phyloP scores from a whole-genome alignment of 1,139 yeast species.

The Hemisphaericaspora xylofermentans region DNA sequence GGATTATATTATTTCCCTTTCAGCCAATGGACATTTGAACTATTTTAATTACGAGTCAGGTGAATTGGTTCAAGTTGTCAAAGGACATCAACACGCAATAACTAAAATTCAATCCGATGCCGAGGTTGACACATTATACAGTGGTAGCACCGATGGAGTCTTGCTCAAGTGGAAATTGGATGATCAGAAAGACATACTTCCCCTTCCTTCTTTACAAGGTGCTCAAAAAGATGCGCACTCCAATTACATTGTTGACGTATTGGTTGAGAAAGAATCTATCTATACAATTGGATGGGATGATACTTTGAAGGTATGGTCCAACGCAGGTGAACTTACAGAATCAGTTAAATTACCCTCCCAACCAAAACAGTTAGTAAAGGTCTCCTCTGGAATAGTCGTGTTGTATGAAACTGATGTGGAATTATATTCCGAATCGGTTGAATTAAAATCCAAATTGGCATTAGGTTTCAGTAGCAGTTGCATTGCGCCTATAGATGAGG shows the following conservation, averaged over 20 bases:
- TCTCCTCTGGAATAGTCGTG: constrained; percentile 33
- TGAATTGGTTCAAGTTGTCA: constrained; percentile 44
- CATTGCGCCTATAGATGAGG: constrained; percentile 27
- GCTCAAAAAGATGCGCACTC: constrained; percentile 38
- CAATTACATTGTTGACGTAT: constrained; percentile 56
- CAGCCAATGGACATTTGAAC: constrained; percentile 71
- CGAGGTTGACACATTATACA: constrained; percentile 28
- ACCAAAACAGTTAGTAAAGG: constrained; percentile 55
- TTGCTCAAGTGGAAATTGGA: constrained; percentile 57
- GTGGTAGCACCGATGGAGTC: constrained; percentile 88
- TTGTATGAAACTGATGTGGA: constrained; percentile 49
- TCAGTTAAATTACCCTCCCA: constrained; percentile 49
- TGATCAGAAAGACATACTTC: constrained; percentile 35
- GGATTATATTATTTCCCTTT: constrained; percentile 60
- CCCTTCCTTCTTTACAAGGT: constrained; percentile 18
- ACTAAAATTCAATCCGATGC: constrained; percentile 44
- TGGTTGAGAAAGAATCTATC: constrained; percentile 25
- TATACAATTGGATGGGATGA: constrained; percentile 89
- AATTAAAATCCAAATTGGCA: constrained; percentile 21
- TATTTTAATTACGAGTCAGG: constrained; percentile 45
- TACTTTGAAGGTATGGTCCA: constrained; percentile 51
- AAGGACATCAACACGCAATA: constrained; percentile 82
- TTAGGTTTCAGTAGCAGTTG: constrained; percentile 42
- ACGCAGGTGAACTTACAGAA: constrained; percentile 24
- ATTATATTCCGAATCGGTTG: constrained; percentile 29